Evolutionary conservation across 768 basidiomycete genomes (phyloP).

Genomic region (Amylocystis lapponica): DNA sequence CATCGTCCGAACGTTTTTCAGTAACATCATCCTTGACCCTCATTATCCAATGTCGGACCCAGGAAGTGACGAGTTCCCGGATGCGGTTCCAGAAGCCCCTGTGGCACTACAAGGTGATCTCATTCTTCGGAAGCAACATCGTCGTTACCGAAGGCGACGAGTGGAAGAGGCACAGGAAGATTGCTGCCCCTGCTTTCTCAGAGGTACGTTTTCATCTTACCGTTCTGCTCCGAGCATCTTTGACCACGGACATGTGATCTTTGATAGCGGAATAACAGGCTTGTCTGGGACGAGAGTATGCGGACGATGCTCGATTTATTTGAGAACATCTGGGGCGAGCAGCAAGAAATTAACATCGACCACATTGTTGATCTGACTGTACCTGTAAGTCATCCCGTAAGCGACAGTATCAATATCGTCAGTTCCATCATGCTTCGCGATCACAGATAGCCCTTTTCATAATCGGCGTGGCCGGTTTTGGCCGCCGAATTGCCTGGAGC

Average conservation of each 20-base stretch:
- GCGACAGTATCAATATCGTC: background rate
- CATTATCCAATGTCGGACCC: background rate
- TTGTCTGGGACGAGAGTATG: constrained; percentile 33
- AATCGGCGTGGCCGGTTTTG: constrained; percentile 52
- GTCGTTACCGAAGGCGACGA: constrained; percentile 56
- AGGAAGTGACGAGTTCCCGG: constrained; percentile 46
- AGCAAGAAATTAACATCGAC: constrained; percentile 34
- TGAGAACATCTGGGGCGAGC: constrained; percentile 40
- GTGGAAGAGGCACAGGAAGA: constrained; percentile 60
- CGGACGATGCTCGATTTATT: constrained; percentile 24
- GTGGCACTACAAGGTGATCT: constrained; percentile 36
- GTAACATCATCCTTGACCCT: background rate
- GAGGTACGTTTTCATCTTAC: constrained; percentile 32
- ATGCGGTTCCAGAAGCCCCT: constrained; percentile 53
- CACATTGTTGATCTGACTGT: constrained; percentile 46
- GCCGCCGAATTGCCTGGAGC: constrained; percentile 41
- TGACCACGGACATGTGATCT: background rate
- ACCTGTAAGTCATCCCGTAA: constrained; percentile 30
- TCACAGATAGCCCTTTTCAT: constrained; percentile 49
- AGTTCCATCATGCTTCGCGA: background rate
- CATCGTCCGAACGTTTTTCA: background rate
- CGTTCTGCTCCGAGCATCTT: too few species aligned
- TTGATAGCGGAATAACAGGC: constrained; percentile 26
- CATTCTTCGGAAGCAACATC: constrained; percentile 54
- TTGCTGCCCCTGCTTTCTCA: constrained; percentile 56